A percentile compares a stretch with the other conserved stretches of the same genome.
phyloP scores from a whole-genome alignment of 306 rosid species.

The Spatholobus suberectus region DNA sequence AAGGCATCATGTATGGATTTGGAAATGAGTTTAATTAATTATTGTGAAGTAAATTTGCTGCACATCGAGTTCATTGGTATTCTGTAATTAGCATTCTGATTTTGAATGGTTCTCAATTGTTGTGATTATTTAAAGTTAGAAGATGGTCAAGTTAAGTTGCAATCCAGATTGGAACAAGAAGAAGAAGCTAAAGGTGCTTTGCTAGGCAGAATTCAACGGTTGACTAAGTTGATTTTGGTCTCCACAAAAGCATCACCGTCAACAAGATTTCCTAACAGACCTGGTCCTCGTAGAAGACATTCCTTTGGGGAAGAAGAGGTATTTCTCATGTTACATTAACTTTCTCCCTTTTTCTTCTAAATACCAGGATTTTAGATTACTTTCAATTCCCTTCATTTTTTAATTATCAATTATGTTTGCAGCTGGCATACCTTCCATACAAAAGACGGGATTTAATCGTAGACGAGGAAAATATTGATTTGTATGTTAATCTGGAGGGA shows the following conservation, averaged over 20 bases:
- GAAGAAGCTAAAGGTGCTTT: slow-evolving; percentile 99
- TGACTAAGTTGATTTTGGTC: slow-evolving; percentile 97
- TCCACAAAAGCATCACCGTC: slow-evolving; percentile 82
- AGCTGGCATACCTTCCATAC: slow-evolving; percentile 98
- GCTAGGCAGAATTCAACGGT: slow-evolving; percentile 91
- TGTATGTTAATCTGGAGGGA: slow-evolving; percentile 77
- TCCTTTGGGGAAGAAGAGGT: slow-evolving; percentile 91
- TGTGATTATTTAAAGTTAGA: slow-evolving; percentile 76
- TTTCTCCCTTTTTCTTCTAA: neutral
- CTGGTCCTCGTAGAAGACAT: slow-evolving; percentile 85
- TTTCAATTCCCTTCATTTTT: slow-evolving; percentile 15
- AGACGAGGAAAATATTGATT: slow-evolving; percentile 87
- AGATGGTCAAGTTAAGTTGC: slow-evolving; percentile 92
- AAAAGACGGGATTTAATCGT: slow-evolving; percentile 88
- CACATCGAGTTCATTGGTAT: neutral
- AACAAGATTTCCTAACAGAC: slow-evolving; percentile 72
- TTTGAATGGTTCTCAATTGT: slow-evolving; percentile 50
- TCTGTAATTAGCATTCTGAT: slow-evolving; percentile 40
- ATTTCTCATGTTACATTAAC: slow-evolving; percentile 29
- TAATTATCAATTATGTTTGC: slow-evolving; percentile 48
- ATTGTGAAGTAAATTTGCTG: slow-evolving; percentile 21
- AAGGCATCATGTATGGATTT: slow-evolving; percentile 3
- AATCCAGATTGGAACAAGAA: slow-evolving; percentile 96
- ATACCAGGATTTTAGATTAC: slow-evolving; percentile 22
- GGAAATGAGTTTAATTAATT: slow-evolving; percentile 21